Percentiles rank a stretch among this genome's conserved stretches.
Conservation (phyloP, 176 grass and related monocot genomes). For the Eleusine indica region DNA sequence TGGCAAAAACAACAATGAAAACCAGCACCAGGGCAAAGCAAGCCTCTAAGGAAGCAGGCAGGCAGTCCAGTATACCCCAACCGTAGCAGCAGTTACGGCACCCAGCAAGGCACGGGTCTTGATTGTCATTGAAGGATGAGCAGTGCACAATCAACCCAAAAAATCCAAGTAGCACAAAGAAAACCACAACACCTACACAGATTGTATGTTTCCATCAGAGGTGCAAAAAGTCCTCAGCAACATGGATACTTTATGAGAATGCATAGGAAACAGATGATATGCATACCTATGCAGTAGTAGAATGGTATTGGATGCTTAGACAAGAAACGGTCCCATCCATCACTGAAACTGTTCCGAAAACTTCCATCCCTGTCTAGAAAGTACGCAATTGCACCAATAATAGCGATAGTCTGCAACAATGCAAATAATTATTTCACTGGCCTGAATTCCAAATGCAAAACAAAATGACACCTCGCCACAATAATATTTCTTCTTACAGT, state of each 20-base stretch:
- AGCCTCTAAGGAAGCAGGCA: conserved; percentile 91
- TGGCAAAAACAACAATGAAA: conserved; percentile 84
- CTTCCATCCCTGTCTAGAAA: conserved; percentile 89
- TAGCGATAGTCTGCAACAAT: conserved; percentile 72
- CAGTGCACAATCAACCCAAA: conserved; percentile 88
- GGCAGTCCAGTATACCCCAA: conserved; percentile 93
- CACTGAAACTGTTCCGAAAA: conserved; percentile 90
- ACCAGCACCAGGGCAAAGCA: conserved; percentile 91
- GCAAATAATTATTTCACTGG: background rate
- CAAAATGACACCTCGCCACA: background rate
- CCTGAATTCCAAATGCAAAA: background rate
- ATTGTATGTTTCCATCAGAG: background rate
- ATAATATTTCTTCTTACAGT: conserved; percentile 2
- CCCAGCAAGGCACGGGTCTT: conserved; percentile 81
- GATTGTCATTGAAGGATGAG: conserved; percentile 76
- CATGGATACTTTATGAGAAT: background rate
- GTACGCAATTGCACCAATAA: conserved; percentile 77
- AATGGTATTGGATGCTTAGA: conserved; percentile 97
- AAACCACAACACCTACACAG: conserved; percentile 77
- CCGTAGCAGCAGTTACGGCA: conserved; percentile 98
- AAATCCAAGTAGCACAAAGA: conserved; percentile 94
- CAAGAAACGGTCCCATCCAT: conserved; percentile 91
- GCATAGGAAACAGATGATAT: background rate
- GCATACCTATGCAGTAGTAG: conserved; percentile 93
- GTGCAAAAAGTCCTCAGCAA: background rate